A percentile compares a stretch with the other conserved stretches of the same genome.
Conservation (phyloP, 2,329 filamentous ascomycete species). For the Huntiella moniliformis region DNA sequence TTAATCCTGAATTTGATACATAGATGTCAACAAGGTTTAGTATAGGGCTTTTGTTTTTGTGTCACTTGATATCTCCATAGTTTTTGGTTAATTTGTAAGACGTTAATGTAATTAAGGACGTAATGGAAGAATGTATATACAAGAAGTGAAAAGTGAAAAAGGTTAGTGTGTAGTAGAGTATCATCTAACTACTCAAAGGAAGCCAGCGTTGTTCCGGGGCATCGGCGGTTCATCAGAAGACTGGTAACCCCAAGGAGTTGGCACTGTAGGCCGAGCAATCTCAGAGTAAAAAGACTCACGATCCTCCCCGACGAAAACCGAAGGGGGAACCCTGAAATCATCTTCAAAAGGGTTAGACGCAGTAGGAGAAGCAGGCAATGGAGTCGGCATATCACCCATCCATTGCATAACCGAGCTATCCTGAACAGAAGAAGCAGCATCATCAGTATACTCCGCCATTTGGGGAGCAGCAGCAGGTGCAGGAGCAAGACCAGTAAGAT, state of each 20-base stretch:
- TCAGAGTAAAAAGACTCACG: no score
- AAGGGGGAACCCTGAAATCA: no score
- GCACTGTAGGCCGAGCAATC: no score
- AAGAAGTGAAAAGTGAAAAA: background rate
- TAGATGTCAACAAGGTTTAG: background rate
- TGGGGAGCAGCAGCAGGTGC: background rate
- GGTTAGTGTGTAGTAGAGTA: background rate
- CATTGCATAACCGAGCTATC: constrained; percentile 9
- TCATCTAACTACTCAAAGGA: no score
- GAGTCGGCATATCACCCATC: constrained; percentile 8
- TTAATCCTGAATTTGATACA: constrained; percentile 24
- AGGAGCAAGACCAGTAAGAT: background rate
- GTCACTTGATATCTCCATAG: background rate
- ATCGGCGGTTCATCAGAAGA: no score
- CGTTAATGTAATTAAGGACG: background rate
- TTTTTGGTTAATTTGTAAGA: constrained; percentile 1
- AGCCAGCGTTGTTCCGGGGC: no score
- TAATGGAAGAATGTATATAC: constrained; percentile 6
- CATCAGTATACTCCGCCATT: background rate
- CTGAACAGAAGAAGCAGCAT: background rate
- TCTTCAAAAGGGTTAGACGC: background rate
- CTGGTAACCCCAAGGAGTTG: no score
- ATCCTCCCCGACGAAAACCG: no score
- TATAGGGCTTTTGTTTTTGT: background rate
- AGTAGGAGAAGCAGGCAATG: background rate